Evolutionary conservation across 169 alveolate genomes (phyloP), one percentile per base, ranked within the genome.

Genomic region (Eimeria praecox): DNA sequence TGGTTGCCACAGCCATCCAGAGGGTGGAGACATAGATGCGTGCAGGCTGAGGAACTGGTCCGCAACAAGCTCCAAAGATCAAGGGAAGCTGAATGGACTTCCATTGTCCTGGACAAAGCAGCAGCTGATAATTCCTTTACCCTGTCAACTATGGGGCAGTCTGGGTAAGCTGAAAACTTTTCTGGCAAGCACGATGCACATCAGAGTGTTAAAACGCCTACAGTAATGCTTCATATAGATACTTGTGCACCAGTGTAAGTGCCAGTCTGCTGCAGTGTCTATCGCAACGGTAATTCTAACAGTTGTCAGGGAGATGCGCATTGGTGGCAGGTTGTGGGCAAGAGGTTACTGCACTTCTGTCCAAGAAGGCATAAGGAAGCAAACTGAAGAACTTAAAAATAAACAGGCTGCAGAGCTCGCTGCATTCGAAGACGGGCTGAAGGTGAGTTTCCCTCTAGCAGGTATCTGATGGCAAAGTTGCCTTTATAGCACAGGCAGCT

Each of bases 331-430:
- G 90, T 9, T 44, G 73, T 52, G 71, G 73, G 90, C 90, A n/a
- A 44, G 73, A 30, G 30, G 20, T 33, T 82, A 82, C 73, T 82
- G 71, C 73, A 56, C 54, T 30, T 82, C 90, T 44, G 71, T 52
- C 46, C 71, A 82, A 33, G 90, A 82, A n/a, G 52, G 52, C 90
- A 82, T 46, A 38, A 82, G 40, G 42, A 52, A 82, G 64, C 62
- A 52, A n/a, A 82, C 62, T 44, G 46, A 82, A 33, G 90, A 82
- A 30, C 90, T 82, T 52, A 52, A 44, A 59, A 24, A 82, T n/a
- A 82, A 82, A 35, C 90, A 82, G 90, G 90, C 90, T 18, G 90
- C 64, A 46, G 90, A 82, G 49, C 90, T 82, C 71, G 64, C 90
- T 3, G 90, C 90, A 46, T 20, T 82, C 16, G 73, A 82, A 49